Base-by-base conservation (phyloP, 371 early-diverging fungal species). In the Rhizopus stolonifer region DNA sequence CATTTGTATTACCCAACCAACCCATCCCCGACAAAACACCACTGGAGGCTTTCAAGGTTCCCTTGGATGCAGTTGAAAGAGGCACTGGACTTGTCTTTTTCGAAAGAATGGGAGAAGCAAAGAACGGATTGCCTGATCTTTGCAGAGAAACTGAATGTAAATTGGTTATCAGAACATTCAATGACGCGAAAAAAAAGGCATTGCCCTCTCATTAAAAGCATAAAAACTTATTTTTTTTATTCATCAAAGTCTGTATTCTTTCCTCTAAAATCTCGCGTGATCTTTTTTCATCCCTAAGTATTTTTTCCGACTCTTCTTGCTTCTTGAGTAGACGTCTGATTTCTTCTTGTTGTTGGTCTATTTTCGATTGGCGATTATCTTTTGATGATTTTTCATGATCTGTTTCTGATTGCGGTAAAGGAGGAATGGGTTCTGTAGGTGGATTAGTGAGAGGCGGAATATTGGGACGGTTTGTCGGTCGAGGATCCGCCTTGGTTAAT, bases 1-100 rank as follows among this genome's bases (percentile, higher is more conserved):
- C 88, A 0, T 96, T 96, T 65, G 88, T 95, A 2, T 52, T 96
- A 42, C 95, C 95, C n/a, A 96, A 96, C 69, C 68, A 77, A 47
- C 74, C 66, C 13, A 91, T 93, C 48, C 70, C 84, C 8, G 77
- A 86, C 52, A 54, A 78, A 3, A 75, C 79, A 0, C 89, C 90
- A 8, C 64, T 95, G 33, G 75, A 80, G 11, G 66, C 65, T 1
- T 94, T 90, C 78, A 70, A 75, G 39, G 81, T 90, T 10, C 92
- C 94, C 5, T 46, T 93, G 36, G 90, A 91, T 60, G 81, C 81
- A 11, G 72, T 93, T 13, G 92, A 93, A 63, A 77, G 81, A 64
- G 83, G 86, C 23, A 77, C 92, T 15, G 93, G 93, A 18, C 70
- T 91, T 40, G 75, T 72, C 36, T 88, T 93, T 77, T 91, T 91